These are phyloP conservation scores for Arabidopsis thaliana DNA, from an alignment of 345 rosid species.

Conservation along the genomic window TAIR10.1 NC_003074.8:22136501-22137000, in stretches of 20 bases:
- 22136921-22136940: conserved; percentile 92
- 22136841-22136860: conserved; percentile 54
- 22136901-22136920: conserved; percentile 96
- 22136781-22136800: neutral
- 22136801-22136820: conserved; percentile 21
- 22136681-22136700: conserved; percentile 95
- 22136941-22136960: conserved; percentile 80
- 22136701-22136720: conserved; percentile 96
- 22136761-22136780: conserved; percentile 21
- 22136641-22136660: conserved; percentile 37
- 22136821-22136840: conserved; percentile 19
- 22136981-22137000: neutral
- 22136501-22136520: conserved; percentile 91
- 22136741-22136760: conserved; percentile 2
- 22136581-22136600: conserved; percentile 7
- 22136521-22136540: conserved; percentile 89
- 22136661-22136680: conserved; percentile 98
- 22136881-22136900: conserved; percentile 80
- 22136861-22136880: conserved; percentile 81
- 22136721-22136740: conserved; percentile 57
- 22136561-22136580: conserved; percentile 26
- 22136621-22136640: conserved; percentile 17
- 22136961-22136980: conserved; percentile 41
- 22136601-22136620: conserved; percentile 4
- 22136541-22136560: conserved; percentile 96